Percentiles rank a stretch among this genome's conserved stretches.
phyloP scores from a whole-genome alignment of 2,329 filamentous ascomycete species.

The Aspergillus costaricaensis region DNA sequence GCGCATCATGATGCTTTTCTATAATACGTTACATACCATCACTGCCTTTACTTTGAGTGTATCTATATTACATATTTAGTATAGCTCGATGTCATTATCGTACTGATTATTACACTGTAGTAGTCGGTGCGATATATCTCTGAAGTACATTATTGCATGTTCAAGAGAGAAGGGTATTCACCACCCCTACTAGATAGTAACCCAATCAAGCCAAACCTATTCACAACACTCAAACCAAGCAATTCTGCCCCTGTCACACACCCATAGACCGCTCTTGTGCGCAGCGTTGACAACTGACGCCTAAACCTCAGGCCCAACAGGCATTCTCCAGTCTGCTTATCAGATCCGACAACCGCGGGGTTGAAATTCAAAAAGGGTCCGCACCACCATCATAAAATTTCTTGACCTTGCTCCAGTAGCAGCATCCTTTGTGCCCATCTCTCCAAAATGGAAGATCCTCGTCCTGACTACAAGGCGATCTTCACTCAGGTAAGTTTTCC shows the following conservation, averaged over 20 bases:
- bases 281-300: neutral
- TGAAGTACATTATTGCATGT: neutral
- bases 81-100: no score
- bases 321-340: slow-evolving; percentile 9
- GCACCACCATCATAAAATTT: neutral
- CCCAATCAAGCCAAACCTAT: no score
- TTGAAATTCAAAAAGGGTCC: neutral
- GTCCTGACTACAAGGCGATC: slow-evolving; percentile 23
- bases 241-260: neutral
- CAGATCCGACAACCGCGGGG: slow-evolving; percentile 10
- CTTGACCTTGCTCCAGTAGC: neutral
- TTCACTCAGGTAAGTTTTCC: slow-evolving; percentile 23
- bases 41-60: no score
- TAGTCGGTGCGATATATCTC: no score
- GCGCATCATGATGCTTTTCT: no score
- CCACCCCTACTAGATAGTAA: no score
- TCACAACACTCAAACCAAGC: neutral
- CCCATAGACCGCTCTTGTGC: neutral
- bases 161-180: no score
- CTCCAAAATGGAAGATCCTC: neutral
- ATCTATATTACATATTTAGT: no score
- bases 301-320: slow-evolving; percentile 1
- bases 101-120: no score
- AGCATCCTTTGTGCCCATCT: neutral
- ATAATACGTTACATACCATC: no score